Base-by-base conservation (phyloP, 257 asterid genomes). In the Ocimum tenuiflorum region DNA sequence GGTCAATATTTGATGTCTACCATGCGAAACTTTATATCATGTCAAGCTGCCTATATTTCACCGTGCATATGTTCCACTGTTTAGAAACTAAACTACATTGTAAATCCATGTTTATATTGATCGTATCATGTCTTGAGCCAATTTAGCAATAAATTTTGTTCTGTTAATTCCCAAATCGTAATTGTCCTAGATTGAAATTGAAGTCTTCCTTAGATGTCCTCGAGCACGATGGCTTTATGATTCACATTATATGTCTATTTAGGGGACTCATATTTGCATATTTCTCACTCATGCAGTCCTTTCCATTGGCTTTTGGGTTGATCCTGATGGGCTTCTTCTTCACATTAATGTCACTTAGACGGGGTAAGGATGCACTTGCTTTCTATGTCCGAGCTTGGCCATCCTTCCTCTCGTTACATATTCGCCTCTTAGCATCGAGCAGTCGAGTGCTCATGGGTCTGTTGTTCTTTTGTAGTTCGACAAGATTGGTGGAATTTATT, bases 291-390 rank as follows among this genome's bases (percentile, higher is more conserved):
- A 36, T 75, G 82, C 97, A 92, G 98, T 81, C 91, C 60, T 89
- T 92, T 68, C 98, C 95, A 7, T 68, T 92, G 78, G 97, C 98
- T 17, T 74, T 92, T 8, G 55, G 60, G 7, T 60, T 92, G 81
- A 85, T 89, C 39, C 65, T 84, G 83, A 57, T 73, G 27, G 97
- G 96, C 13, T 79, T 89, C 73, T 78, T 91, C 80, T 85, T 91
- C 55, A 80, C 98, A 51, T 27, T 77, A 60, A 58, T 89, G 78
- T 91, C 98, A 19, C 81, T 91, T 68, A 78, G 88, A 78, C 87
- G 86, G 83, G 96, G 98, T 92, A 55, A 82, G 96, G 68, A 60
- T 22, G 18, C 72, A 58, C 68, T 60, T 60, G 24, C 18, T 15
- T 18, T 43, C 33, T 43, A 15, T 27, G 68, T n/a, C n/a, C n/a